These are phyloP conservation scores for Flaveria floridana DNA, from an alignment of 140 eudicot species.

Conservation along the genomic window DNA sequence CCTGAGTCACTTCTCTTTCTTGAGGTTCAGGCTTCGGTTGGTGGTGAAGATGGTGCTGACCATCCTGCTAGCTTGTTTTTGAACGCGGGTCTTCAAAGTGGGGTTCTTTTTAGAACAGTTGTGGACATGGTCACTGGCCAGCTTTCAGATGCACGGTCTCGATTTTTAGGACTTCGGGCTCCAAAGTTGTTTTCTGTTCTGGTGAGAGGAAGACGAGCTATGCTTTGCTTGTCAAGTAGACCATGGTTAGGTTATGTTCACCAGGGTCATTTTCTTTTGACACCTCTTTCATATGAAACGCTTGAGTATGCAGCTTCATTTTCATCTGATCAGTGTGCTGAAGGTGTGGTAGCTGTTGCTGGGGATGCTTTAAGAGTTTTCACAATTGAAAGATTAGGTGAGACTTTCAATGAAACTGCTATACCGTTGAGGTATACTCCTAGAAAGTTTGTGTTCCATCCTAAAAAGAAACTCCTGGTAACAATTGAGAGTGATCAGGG, in stretches of 20 bases:
- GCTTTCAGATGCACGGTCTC: slow-evolving; percentile 93
- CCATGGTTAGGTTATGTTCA: slow-evolving; percentile 98
- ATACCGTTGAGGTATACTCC: slow-evolving; percentile 94
- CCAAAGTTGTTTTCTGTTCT: slow-evolving; percentile 80
- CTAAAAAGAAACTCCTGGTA: slow-evolving; percentile 73
- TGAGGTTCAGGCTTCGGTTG: slow-evolving; percentile 92
- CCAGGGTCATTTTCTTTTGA: slow-evolving; percentile 90
- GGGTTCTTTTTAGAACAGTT: slow-evolving; percentile 89
- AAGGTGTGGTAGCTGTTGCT: slow-evolving; percentile 99
- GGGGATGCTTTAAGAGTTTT: slow-evolving; percentile 92
- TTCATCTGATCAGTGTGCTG: slow-evolving; percentile 97
- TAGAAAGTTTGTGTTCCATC: slow-evolving; percentile 84
- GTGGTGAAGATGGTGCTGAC: slow-evolving; percentile 99
- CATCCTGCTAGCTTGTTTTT: slow-evolving; percentile 94
- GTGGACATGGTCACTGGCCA: slow-evolving; percentile 98
- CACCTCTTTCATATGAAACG: slow-evolving; percentile 86
- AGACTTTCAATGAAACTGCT: slow-evolving; percentile 86
- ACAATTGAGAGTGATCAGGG: slow-evolving; percentile 95
- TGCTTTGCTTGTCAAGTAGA: slow-evolving; percentile 96
- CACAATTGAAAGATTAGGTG: slow-evolving; percentile 93
- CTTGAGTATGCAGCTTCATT: slow-evolving; percentile 93
- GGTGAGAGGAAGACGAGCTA: slow-evolving; percentile 86
- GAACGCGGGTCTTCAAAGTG: slow-evolving; percentile 88
- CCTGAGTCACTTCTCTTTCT: slow-evolving; percentile 96
- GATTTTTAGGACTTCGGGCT: slow-evolving; percentile 85